Percentiles rank a stretch among this genome's conserved stretches.
These are phyloP conservation scores for Clonostachys solani DNA, from an alignment of 2,329 filamentous ascomycete genomes.

Conservation along the genomic window DNA sequence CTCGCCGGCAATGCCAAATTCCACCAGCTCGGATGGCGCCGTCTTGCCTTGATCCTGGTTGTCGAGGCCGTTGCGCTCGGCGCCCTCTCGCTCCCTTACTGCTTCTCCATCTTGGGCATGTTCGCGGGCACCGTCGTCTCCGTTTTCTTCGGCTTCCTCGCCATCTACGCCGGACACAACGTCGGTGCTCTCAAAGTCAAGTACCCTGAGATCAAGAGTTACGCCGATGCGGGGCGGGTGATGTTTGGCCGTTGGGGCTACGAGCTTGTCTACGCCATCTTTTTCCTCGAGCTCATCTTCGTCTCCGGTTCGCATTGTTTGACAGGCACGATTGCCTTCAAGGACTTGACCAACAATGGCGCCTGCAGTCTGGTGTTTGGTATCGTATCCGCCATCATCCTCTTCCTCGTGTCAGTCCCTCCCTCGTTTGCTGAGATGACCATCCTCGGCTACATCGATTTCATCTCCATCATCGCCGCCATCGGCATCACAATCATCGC, in stretches of 20 bases:
- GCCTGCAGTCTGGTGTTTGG: conserved; percentile 40
- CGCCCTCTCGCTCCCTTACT: conserved; percentile 42
- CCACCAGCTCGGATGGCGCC: conserved; percentile 51
- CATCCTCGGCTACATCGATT: conserved; percentile 48
- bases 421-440: conserved; percentile 44
- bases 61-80: conserved; percentile 56
- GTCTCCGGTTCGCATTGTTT: conserved; percentile 69
- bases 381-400: conserved; percentile 38
- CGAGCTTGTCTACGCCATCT: conserved; percentile 57
- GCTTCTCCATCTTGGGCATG: conserved; percentile 51
- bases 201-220: conserved; percentile 55
- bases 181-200: conserved; percentile 43
- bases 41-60: conserved; percentile 49
- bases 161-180: conserved; percentile 42
- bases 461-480: conserved; percentile 58
- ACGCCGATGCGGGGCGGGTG: conserved; percentile 63
- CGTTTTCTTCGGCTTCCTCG: conserved; percentile 36
- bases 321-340: conserved; percentile 66
- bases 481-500: conserved; percentile 65
- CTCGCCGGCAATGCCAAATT: conserved; percentile 42
- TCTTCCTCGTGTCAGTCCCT: conserved; percentile 39
- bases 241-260: conserved; percentile 56
- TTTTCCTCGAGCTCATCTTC: conserved; percentile 62
- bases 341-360: conserved; percentile 55
- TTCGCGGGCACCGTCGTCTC: conserved; percentile 37